phyloP scores from a whole-genome alignment of 2,329 filamentous ascomycete species.

The Colletotrichum graminicola region DNA sequence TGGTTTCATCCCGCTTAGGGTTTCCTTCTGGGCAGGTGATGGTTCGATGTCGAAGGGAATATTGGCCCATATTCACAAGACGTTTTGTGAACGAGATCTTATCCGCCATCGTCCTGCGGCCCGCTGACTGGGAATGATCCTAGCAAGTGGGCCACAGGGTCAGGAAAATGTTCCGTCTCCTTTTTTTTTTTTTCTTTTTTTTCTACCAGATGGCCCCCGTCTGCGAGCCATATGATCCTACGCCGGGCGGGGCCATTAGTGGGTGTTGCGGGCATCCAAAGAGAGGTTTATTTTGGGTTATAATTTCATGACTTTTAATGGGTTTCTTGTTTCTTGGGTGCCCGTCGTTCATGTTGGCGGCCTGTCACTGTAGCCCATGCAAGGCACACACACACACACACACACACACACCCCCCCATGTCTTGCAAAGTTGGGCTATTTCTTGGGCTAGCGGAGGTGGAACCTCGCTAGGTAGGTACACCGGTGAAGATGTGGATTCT shows the following conservation, averaged over 20 bases:
- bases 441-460: conserved; percentile 8
- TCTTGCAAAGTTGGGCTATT: neutral
- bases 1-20: conserved; percentile 26
- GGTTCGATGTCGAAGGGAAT: conserved; percentile 32
- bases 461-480: too few species aligned
- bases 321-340: conserved; percentile 6
- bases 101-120: conserved; percentile 30
- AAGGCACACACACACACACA: too few species aligned
- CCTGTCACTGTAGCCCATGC: too few species aligned
- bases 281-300: conserved; percentile 6
- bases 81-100: conserved; percentile 23
- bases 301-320: neutral
- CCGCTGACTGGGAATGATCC: conserved; percentile 10
- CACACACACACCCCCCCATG: neutral
- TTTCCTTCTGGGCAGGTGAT: conserved; percentile 16
- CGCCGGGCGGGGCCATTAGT: conserved; percentile 8
- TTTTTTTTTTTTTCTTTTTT: too few species aligned
- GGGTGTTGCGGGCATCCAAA: neutral
- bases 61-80: conserved; percentile 3
- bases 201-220: too few species aligned
- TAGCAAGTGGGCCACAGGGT: neutral
- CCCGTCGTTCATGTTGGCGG: conserved; percentile 30
- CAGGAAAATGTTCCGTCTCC: conserved; percentile 1
- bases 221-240: conserved; percentile 26
- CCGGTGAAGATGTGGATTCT: conserved; percentile 33